Conservation (phyloP, 1,139 yeast species). For the Yamadazyma membranifaciens region DNA sequence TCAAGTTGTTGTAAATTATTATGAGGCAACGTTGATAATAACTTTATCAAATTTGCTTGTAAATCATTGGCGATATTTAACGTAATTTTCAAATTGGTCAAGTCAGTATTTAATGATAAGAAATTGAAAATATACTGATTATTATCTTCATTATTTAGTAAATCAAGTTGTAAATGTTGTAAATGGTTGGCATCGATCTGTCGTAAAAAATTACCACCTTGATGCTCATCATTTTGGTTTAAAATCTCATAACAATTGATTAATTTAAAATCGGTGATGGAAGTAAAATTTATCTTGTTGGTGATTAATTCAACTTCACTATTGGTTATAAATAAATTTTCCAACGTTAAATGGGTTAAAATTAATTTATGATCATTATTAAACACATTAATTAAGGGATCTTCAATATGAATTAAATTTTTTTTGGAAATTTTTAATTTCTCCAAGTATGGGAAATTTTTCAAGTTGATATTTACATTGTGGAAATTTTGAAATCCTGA, state of each 20-base stretch:
- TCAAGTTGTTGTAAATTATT: constrained; percentile 5
- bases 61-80: constrained; percentile 17
- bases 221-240: constrained; percentile 1
- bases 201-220: constrained; percentile 1
- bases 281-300: constrained; percentile 13
- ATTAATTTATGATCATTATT: constrained; percentile 11
- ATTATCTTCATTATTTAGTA: constrained; percentile 20
- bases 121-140: constrained; percentile 7
- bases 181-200: background rate
- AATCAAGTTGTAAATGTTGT: constrained; percentile 14
- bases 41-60: constrained; percentile 11
- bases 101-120: constrained; percentile 6
- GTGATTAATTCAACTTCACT: constrained; percentile 15
- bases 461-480: constrained; percentile 16
- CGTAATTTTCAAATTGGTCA: constrained; percentile 15
- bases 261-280: constrained; percentile 19
- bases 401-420: constrained; percentile 15
- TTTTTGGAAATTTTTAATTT: constrained; percentile 19
- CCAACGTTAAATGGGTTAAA: constrained; percentile 16
- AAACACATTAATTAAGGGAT: constrained; percentile 14
- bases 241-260: constrained; percentile 21
- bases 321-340: constrained; percentile 17
- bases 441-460: constrained; percentile 15
- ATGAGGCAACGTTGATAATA: constrained; percentile 6
- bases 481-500: constrained; percentile 19